These are phyloP conservation scores for Termitomyces sp. DNA, from an alignment of 768 basidiomycete genomes.

Conservation along the genomic window DNA sequence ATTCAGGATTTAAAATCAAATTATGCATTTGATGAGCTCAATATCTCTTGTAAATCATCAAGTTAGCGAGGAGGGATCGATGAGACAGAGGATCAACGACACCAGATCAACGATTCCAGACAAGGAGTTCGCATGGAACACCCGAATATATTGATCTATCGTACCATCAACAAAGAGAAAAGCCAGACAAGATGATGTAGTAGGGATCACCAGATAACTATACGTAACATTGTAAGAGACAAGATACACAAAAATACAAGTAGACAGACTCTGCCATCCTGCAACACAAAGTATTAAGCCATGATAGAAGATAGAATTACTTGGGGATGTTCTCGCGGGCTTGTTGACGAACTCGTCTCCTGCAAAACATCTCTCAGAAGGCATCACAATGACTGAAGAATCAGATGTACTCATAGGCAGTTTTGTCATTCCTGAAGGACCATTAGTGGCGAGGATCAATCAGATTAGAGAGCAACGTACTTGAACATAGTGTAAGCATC, in stretches of 20 bases:
- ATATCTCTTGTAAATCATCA: too few species aligned
- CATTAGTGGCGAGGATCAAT: constrained; percentile 8
- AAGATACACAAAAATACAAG: constrained; percentile 2
- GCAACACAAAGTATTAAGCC: not conserved
- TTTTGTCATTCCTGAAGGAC: constrained; percentile 76
- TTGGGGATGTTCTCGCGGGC: constrained; percentile 89
- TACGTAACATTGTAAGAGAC: not conserved
- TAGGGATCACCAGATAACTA: not conserved
- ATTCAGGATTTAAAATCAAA: not conserved
- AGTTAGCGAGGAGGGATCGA: not conserved
- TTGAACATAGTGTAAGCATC: constrained; percentile 99
- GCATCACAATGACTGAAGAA: not conserved
- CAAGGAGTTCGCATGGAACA: not conserved
- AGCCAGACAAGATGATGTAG: not conserved
- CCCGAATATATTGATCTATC: not conserved
- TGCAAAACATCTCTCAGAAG: constrained; percentile 20
- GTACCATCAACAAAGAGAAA: not conserved
- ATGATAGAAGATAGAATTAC: constrained; percentile 30
- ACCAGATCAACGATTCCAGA: not conserved
- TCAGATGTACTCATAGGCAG: constrained; percentile 76
- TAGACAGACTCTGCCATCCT: not conserved
- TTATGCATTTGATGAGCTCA: not conserved
- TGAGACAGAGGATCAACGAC: not conserved
- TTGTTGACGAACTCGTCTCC: constrained; percentile 77
- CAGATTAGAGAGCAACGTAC: constrained; percentile 39